A percentile compares a stretch with the other conserved stretches of the same genome.
These are phyloP conservation scores for Myotisia sp. DNA, from an alignment of 2,329 filamentous ascomycete species.

Conservation along the genomic window DNA sequence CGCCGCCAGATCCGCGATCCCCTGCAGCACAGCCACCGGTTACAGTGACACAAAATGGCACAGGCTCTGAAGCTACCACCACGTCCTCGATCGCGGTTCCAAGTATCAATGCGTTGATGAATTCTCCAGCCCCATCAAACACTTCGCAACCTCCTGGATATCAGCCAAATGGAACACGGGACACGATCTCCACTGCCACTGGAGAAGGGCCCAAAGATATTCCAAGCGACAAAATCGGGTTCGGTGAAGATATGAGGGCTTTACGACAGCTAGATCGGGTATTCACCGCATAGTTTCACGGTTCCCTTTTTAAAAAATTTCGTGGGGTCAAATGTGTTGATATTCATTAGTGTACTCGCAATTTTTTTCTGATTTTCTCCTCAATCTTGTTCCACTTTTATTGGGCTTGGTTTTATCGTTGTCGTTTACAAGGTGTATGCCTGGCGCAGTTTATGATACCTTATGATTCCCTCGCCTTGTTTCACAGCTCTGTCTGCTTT, in stretches of 20 bases:
- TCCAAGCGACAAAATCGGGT: constrained; percentile 42
- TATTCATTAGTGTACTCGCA: no score
- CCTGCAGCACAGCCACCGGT: constrained; percentile 1
- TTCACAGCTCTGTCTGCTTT: no score
- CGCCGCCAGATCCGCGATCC: no score
- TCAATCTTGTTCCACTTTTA: not conserved
- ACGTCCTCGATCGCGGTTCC: constrained; percentile 34
- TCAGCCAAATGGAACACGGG: constrained; percentile 1
- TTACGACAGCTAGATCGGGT: constrained; percentile 50
- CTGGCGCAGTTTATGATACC: no score
- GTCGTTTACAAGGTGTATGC: not conserved
- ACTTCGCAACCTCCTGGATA: constrained; percentile 10
- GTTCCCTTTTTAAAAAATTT: no score
- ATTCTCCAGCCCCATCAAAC: constrained; percentile 17
- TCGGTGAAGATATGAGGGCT: constrained; percentile 50
- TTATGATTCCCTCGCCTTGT: no score
- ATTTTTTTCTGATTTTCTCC: no score
- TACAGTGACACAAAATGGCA: not conserved
- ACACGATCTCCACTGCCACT: not conserved
- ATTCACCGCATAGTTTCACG: constrained; percentile 26
- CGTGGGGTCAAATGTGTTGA: no score
- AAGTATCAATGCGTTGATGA: constrained; percentile 38
- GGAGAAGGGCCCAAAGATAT: constrained; percentile 38
- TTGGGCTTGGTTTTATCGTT: not conserved
- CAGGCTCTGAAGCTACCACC: not conserved